A percentile compares a stretch with the other conserved stretches of the same genome.
These are phyloP conservation scores for Sugiyamaella sp. DNA, from an alignment of 1,139 yeast genomes.

Conservation along the genomic window DNA sequence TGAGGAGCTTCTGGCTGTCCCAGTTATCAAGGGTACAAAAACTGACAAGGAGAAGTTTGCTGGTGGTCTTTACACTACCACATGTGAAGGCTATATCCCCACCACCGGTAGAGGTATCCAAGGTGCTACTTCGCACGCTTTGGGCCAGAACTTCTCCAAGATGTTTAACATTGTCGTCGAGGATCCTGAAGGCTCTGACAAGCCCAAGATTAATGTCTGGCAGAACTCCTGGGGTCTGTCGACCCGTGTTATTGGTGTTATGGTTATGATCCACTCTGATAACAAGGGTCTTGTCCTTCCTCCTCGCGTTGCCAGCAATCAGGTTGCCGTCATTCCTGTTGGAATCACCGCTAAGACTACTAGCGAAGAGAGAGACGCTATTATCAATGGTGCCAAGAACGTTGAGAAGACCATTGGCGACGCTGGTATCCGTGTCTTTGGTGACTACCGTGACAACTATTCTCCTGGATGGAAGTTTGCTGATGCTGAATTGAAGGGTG, in stretches of 20 bases:
- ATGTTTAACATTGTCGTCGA: constrained; percentile 97
- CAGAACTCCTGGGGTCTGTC: constrained; percentile 99
- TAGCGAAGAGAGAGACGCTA: constrained; percentile 68
- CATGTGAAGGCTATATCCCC: constrained; percentile 95
- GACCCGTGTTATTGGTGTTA: constrained; percentile 98
- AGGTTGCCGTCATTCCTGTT: constrained; percentile 91
- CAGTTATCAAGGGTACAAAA: constrained; percentile 92
- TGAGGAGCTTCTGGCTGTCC: constrained; percentile 93
- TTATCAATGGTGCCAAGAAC: constrained; percentile 68
- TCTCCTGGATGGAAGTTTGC: constrained; percentile 99
- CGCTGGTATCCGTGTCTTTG: constrained; percentile 64
- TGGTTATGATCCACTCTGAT: constrained; percentile 98
- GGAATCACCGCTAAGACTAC: constrained; percentile 90
- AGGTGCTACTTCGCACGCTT: constrained; percentile 97
- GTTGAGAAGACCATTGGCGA: constrained; percentile 42
- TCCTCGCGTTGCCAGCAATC: constrained; percentile 93
- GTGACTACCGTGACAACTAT: constrained; percentile 92
- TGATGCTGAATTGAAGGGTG: constrained; percentile 96
- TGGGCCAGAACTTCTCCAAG: constrained; percentile 97
- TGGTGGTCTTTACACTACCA: constrained; percentile 94
- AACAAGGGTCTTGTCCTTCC: constrained; percentile 98
- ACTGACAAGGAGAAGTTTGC: constrained; percentile 98
- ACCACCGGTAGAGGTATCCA: constrained; percentile 99
- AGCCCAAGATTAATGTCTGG: constrained; percentile 84
- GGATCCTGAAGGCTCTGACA: constrained; percentile 76